Evolutionary conservation across 2,329 filamentous ascomycete species (phyloP).

Genomic region (Hypoxylon sp.): DNA sequence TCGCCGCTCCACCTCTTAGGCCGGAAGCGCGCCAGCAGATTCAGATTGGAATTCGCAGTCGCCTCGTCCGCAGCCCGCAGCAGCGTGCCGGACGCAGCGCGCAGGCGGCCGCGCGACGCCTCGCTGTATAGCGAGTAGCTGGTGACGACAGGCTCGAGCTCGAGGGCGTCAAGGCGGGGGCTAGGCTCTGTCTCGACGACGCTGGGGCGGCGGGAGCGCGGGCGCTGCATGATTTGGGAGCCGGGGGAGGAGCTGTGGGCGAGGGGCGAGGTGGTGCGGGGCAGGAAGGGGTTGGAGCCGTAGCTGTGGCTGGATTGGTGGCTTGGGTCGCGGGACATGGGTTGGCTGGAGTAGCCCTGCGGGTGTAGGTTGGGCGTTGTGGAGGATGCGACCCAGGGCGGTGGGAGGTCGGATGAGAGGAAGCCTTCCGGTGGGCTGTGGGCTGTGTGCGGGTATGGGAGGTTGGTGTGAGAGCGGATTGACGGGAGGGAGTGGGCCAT

Average conservation of each 20-base stretch:
- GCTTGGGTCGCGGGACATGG: constrained; percentile 65
- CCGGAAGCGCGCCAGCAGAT: constrained; percentile 24
- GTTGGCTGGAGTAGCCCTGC: constrained; percentile 64
- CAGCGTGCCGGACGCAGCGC: not conserved
- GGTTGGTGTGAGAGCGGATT: constrained; percentile 34
- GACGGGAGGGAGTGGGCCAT: constrained; percentile 47
- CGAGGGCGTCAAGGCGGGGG: constrained; percentile 52
- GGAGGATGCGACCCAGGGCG: constrained; percentile 44
- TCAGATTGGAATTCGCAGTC: not conserved
- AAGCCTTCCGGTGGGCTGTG: constrained; percentile 43
- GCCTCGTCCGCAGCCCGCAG: not conserved
- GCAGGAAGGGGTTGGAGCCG: constrained; percentile 45
- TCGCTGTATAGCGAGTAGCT: constrained; percentile 52
- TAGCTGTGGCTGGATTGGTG: constrained; percentile 56
- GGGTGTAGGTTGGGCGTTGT: constrained; percentile 46
- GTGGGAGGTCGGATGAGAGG: constrained; percentile 44
- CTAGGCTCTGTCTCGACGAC: constrained; percentile 64
- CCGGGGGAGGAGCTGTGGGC: constrained; percentile 46
- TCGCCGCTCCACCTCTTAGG: constrained; percentile 21
- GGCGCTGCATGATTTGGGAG: constrained; percentile 49
- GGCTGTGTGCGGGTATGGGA: constrained; percentile 48
- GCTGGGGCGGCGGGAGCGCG: constrained; percentile 55
- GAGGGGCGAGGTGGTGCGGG: constrained; percentile 11
- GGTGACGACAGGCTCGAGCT: constrained; percentile 48
- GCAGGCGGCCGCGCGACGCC: constrained; percentile 33